Evolutionary conservation across 371 early-diverging fungal species (phyloP), one percentile per base, ranked within the genome.

Genomic region (Mortierella sp.): DNA sequence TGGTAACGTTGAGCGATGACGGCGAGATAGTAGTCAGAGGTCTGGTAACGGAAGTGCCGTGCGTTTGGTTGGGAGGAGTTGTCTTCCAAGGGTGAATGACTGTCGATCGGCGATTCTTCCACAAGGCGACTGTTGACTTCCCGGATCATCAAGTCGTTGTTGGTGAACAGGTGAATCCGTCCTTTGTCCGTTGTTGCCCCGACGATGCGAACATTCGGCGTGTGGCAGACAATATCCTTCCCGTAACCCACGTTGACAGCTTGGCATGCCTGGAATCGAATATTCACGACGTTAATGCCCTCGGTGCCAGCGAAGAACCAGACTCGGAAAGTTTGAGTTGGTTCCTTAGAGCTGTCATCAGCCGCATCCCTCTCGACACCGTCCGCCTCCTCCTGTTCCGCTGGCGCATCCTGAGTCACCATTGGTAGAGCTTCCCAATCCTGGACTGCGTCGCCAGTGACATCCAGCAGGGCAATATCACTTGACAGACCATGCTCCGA

Each of bases 251-350:
- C 84, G 2, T 72, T 61, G 48, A 84, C 84, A 0, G 75, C 75
- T 59, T 84, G 84, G 44, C 73, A 70, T 3, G 80, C 61, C 28
- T 77, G 74, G 54, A 75, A 77, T n/a, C 67, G 59, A 46, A 84
- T 48, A 14, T 80, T 71, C 48, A 84, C 64, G 3, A 40, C 43
- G 1, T 75, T 73, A 34, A 37, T 69, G 8, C 84, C 84, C 28
- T 80, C 81, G 2, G 84, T 84, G 24, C 79, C 82, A 9, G 76
- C 28, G 69, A 71, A 79, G 70, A 84, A 78, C 80, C 78, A 80
- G 14, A 80, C 75, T 31, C 80, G 77, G 72, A 80, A 77, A 1
- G 40, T 54, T 24, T 53, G 31, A 28, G 76, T 46, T n/a, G 76
- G 53, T 14, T 55, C 55, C 6, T 57, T 57, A 16, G 72, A 71